A percentile compares a stretch with the other conserved stretches of the same genome.
phyloP scores from a whole-genome alignment of 2,329 filamentous ascomycete genomes.

The Arthrobotrys sinensis region DNA sequence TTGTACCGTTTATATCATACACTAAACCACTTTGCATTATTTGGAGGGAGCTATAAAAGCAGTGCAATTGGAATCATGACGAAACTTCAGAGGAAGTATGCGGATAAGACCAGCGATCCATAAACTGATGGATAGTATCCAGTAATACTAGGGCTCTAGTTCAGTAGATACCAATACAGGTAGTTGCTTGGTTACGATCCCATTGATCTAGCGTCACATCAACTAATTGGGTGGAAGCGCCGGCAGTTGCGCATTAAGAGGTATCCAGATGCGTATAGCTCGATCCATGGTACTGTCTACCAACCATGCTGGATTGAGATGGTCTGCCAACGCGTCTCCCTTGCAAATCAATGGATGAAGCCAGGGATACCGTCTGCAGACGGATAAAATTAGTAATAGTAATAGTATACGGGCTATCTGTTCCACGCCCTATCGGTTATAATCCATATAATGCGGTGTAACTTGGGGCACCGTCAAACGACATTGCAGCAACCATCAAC shows the following conservation, averaged over 20 bases:
- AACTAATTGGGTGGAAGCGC: background rate
- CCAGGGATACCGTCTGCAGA: constrained; percentile 1
- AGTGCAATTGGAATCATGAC: constrained; percentile 86
- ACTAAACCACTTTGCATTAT: constrained; percentile 88
- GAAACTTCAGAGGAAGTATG: constrained; percentile 81
- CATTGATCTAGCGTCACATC: background rate
- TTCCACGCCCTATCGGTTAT: background rate
- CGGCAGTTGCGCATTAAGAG: background rate
- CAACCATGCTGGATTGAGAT: background rate
- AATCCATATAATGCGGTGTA: constrained; percentile 9
- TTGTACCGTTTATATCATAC: constrained; percentile 95
- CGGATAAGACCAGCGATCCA: constrained; percentile 61
- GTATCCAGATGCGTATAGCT: background rate
- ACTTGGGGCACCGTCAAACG: constrained; percentile 3
- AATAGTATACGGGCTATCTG: background rate
- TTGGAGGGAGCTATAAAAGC: constrained; percentile 82
- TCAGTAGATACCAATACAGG: background rate
- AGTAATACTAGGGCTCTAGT: background rate
- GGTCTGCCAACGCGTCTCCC: constrained; percentile 4
- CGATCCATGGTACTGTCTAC: background rate
- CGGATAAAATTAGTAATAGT: constrained; percentile 11
- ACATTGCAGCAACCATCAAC: constrained; percentile 1
- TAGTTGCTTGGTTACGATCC: background rate
- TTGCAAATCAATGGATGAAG: background rate
- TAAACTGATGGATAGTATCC: background rate